Evolutionary conservation across 2,329 filamentous ascomycete species (phyloP).

Genomic region (Cercospora nicotianae): DNA sequence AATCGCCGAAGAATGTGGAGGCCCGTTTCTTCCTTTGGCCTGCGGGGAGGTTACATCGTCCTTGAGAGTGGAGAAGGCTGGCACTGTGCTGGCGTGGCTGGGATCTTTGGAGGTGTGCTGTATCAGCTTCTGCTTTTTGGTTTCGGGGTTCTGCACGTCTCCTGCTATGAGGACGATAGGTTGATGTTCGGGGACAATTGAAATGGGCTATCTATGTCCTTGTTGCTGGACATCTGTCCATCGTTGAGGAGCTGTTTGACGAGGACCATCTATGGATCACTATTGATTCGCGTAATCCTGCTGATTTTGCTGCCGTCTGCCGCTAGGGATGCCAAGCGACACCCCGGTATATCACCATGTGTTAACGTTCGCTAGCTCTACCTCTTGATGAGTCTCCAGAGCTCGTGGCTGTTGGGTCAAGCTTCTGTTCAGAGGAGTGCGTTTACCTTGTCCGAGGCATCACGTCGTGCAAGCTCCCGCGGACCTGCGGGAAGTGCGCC

Average conservation of each 20-base stretch:
- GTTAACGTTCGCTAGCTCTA: neutral
- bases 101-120: neutral
- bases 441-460: neutral
- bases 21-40: neutral
- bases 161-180: neutral
- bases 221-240: neutral
- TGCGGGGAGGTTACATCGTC: neutral
- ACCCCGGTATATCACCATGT: neutral
- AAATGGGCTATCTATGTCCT: neutral
- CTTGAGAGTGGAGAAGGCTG: neutral
- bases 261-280: neutral
- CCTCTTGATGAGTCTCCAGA: neutral
- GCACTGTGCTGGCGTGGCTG: neutral
- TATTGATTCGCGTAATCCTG: neutral
- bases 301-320: neutral
- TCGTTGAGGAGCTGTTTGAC: neutral
- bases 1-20: neutral
- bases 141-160: neutral
- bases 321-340: neutral
- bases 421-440: neutral
- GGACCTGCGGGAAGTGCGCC: neutral
- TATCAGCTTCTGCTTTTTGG: neutral
- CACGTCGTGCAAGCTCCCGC: neutral
- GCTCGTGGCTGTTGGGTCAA: neutral
- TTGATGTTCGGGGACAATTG: neutral